phyloP scores from a whole-genome alignment of 768 basidiomycete species.

The Phanerochaete sordida region DNA sequence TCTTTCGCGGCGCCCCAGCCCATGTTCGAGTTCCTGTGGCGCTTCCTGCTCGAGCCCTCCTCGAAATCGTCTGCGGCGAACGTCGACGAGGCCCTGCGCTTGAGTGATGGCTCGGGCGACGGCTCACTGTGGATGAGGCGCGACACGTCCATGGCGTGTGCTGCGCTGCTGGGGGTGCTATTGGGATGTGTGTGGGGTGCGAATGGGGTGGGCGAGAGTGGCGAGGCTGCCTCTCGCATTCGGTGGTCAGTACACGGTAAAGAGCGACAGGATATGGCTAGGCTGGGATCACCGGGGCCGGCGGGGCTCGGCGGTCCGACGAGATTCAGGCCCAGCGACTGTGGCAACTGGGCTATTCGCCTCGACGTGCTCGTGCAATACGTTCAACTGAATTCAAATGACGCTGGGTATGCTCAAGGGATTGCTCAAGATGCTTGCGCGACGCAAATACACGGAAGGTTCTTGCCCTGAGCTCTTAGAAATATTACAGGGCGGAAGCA shows the following conservation, averaged over 20 bases:
- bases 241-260: not conserved
- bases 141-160: slow-evolving; percentile 3
- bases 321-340: not conserved
- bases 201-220: not conserved
- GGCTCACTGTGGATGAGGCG: slow-evolving; percentile 3
- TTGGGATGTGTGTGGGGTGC: not conserved
- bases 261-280: not conserved
- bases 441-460: too few relatives aligned
- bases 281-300: not conserved
- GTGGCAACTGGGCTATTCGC: not conserved
- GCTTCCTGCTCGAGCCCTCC: slow-evolving; percentile 52
- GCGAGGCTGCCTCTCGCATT: not conserved
- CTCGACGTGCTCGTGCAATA: too few relatives aligned
- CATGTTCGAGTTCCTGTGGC: slow-evolving; percentile 46
- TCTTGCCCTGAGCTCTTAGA: too few relatives aligned
- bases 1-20: not conserved
- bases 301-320: not conserved
- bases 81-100: slow-evolving; percentile 61
- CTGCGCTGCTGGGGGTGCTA: not conserved
- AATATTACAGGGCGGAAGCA: too few relatives aligned
- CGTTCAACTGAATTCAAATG: too few relatives aligned
- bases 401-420: too few relatives aligned
- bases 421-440: too few relatives aligned
- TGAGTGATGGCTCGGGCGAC: slow-evolving; percentile 29
- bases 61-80: slow-evolving; percentile 42